Percentiles rank a stretch among this genome's conserved stretches.
Evolutionary conservation across 306 rosid species (phyloP).

Genomic region (Arachis stenosperma): DNA sequence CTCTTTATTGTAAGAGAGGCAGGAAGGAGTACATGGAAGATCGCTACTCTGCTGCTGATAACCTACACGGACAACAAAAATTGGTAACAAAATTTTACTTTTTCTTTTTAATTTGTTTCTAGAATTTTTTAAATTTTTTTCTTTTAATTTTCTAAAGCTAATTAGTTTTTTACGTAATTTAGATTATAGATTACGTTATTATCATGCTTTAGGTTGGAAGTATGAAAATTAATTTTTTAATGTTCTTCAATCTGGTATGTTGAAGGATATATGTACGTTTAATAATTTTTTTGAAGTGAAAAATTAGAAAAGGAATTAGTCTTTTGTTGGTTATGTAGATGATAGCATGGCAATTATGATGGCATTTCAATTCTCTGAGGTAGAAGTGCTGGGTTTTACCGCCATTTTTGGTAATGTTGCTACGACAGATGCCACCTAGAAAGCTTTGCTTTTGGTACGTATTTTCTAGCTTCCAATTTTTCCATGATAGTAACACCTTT

Average conservation of each 20-base stretch:
- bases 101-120: no score
- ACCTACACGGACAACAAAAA: constrained; percentile 72
- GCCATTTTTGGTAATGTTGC: constrained; percentile 77
- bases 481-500: neutral
- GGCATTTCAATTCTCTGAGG: constrained; percentile 80
- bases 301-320: neutral
- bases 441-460: constrained; percentile 92
- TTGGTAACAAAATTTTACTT: constrained; percentile 49
- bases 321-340: constrained; percentile 52
- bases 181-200: constrained; percentile 15
- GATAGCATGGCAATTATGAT: constrained; percentile 88
- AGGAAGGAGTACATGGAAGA: constrained; percentile 92
- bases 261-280: neutral
- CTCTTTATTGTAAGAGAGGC: constrained; percentile 87
- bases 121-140: no score
- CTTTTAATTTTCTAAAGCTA: neutral
- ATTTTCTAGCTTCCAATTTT: neutral
- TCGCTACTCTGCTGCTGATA: constrained; percentile 68
- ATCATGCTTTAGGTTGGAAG: neutral
- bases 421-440: constrained; percentile 70
- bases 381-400: constrained; percentile 82
- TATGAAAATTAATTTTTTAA: neutral
- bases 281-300: neutral
- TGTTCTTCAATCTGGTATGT: neutral
- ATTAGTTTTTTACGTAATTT: neutral